Base-by-base conservation (phyloP, 257 asterid genomes). In the Anisodus tanguticus region DNA sequence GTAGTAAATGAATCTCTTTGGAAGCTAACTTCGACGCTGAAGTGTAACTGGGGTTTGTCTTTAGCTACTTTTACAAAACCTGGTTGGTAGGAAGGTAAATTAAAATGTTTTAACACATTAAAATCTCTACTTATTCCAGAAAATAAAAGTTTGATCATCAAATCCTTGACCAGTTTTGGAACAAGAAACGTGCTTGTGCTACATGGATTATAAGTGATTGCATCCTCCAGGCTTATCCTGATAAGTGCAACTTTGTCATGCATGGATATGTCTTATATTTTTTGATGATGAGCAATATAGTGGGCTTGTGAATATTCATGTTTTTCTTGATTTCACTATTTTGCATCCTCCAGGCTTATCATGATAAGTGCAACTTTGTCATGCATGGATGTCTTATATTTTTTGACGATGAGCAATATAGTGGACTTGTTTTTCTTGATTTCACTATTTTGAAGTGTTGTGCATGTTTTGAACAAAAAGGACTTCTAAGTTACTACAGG, bases 91-190 rank as follows among this genome's bases (percentile, higher is more conserved):
- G 11, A 74, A 74, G 62, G 19, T 49, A 9, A 11, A 47, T 47
- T 19, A 47, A 47, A 19, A 72, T 72, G 80, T 72, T 72, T 72
- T 12, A 17, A 74, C 60, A 49, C 13, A 49, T 74, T 47, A 74
- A 72, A 47, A 49, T 45, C 35, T 4, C 37, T 71, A 71, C 2
- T 9, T 43, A 3, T 1, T 43, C 5, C 17, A 71, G 39, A n/a
- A 45, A 12, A 71, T 3, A 8, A 2, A 35, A 8, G 12, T 22
- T 74, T 59, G 81, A 74, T 74, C 8, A 13, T 53, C 47, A 77
- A 77, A 77, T 53, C 13, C 11, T 4, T 26, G 82, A 31, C 47
- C 49, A 77, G 5, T 76, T 26, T 26, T 6, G 43, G 62, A 26
- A 51, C 4, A 17, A 13, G 4, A 51, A 51, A 22, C 15, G 63